Conservation (phyloP, 1,284 basidiomycete genomes). For the Kwoniella shivajii region DNA sequence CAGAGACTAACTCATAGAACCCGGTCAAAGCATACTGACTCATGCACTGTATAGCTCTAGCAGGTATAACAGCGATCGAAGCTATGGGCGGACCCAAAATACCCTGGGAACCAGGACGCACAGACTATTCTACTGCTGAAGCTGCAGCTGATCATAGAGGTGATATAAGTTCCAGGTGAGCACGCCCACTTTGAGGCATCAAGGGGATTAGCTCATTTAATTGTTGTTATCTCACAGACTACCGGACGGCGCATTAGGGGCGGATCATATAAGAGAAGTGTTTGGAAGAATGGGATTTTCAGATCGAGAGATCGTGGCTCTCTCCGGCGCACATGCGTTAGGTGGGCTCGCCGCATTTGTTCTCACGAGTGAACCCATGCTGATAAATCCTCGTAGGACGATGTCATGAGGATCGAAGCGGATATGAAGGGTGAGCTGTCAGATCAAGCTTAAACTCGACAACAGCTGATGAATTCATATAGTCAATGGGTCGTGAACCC, state of each 20-base stretch:
- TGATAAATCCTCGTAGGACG: slow-evolving; percentile 32
- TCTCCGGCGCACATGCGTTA: slow-evolving; percentile 60
- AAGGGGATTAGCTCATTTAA: background rate
- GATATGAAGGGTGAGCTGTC: slow-evolving; percentile 54
- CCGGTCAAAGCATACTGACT: no score
- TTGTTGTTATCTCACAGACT: slow-evolving; percentile 32
- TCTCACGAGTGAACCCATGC: background rate
- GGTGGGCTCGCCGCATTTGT: slow-evolving; percentile 44
- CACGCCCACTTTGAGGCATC: background rate
- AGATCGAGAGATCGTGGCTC: slow-evolving; percentile 61
- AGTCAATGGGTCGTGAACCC: slow-evolving; percentile 56
- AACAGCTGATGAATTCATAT: background rate
- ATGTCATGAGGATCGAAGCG: slow-evolving; percentile 57
- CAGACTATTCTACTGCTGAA: slow-evolving; percentile 55
- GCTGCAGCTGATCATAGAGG: slow-evolving; percentile 51
- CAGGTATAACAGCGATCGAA: slow-evolving; percentile 58
- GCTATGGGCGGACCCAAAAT: slow-evolving; percentile 58
- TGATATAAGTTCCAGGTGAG: slow-evolving; percentile 49
- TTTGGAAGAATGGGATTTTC: slow-evolving; percentile 61
- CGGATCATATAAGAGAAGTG: slow-evolving; percentile 58
- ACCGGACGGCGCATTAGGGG: slow-evolving; percentile 58
- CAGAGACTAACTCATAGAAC: background rate
- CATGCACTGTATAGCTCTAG: slow-evolving; percentile 37
- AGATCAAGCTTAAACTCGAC: background rate
- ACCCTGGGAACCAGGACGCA: slow-evolving; percentile 58